Evolutionary conservation across 192 early-diverging fungal species (phyloP).

Genomic region (Pecoramyces ruminantium): DNA sequence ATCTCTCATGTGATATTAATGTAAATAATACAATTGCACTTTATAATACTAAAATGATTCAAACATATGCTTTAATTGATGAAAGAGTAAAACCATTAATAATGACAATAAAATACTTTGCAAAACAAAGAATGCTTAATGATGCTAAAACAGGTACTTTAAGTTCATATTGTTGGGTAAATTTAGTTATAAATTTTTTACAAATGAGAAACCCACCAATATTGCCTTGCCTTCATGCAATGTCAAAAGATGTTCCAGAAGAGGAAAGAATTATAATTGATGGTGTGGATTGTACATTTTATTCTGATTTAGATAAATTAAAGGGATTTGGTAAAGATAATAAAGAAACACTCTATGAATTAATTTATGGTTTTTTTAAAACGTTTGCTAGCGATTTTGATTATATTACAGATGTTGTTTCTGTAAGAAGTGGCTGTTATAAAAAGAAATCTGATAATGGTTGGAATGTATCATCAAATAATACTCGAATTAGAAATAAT

Average conservation of each 20-base stretch:
- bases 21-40: neutral
- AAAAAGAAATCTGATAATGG: conserved; percentile 69
- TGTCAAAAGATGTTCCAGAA: conserved; percentile 16
- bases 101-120: conserved; percentile 91
- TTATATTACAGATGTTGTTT: conserved; percentile 64
- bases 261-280: conserved; percentile 15
- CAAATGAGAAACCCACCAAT: conserved; percentile 80
- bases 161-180: conserved; percentile 88
- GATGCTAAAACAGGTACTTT: conserved; percentile 89
- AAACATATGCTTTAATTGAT: conserved; percentile 18
- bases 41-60: neutral
- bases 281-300: conserved; percentile 56
- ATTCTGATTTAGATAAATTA: conserved; percentile 45
- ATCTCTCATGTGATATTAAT: neutral
- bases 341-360: conserved; percentile 52
- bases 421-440: conserved; percentile 59
- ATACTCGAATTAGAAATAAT: conserved; percentile 37
- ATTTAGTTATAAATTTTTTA: conserved; percentile 81
- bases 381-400: conserved; percentile 69
- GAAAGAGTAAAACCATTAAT: conserved; percentile 72
- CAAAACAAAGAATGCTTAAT: conserved; percentile 65
- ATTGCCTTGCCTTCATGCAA: conserved; percentile 67
- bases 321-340: conserved; percentile 53
- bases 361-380: conserved; percentile 70
- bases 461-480: conserved; percentile 54